Evolutionary conservation across 495 filamentous ascomycete species (phyloP).

Genomic region (Penicillium ochrochloron): DNA sequence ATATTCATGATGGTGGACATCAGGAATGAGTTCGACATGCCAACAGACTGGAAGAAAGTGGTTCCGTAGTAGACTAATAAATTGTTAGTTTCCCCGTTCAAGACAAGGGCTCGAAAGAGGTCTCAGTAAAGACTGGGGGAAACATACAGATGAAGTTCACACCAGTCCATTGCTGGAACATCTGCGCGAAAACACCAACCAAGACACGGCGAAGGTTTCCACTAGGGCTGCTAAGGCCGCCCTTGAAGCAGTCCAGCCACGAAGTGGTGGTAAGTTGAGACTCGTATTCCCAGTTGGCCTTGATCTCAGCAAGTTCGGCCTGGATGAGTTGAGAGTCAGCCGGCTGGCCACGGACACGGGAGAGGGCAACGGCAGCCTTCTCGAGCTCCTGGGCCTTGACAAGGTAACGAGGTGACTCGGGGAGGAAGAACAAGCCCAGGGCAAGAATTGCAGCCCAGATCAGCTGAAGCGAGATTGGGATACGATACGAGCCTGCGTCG

Average conservation of each 20-base stretch:
- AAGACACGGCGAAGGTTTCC: neutral
- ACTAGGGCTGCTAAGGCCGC: neutral
- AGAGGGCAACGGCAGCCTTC: constrained; percentile 36
- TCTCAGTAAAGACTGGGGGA: no score
- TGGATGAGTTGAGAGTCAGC: constrained; percentile 55
- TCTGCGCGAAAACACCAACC: neutral
- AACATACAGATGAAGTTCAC: constrained; percentile 4
- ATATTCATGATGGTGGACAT: neutral
- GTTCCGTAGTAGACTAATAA: neutral
- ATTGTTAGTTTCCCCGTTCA: no score
- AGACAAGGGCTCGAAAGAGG: no score
- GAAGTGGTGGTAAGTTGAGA: no score
- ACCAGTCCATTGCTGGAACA: constrained; percentile 4
- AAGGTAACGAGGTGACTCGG: constrained; percentile 68
- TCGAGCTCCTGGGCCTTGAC: constrained; percentile 52
- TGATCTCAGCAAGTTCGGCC: constrained; percentile 70
- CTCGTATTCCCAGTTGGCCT: constrained; percentile 41
- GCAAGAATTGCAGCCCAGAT: constrained; percentile 65
- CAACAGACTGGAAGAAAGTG: neutral
- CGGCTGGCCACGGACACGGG: constrained; percentile 43
- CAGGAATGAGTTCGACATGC: neutral
- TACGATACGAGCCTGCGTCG: constrained; percentile 66
- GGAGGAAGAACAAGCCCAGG: constrained; percentile 68
- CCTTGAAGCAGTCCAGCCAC: constrained; percentile 4
- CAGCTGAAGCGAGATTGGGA: constrained; percentile 66